These are phyloP conservation scores for Candida stauntonica DNA, from an alignment of 805 yeast species.

Conservation along the genomic window DNA sequence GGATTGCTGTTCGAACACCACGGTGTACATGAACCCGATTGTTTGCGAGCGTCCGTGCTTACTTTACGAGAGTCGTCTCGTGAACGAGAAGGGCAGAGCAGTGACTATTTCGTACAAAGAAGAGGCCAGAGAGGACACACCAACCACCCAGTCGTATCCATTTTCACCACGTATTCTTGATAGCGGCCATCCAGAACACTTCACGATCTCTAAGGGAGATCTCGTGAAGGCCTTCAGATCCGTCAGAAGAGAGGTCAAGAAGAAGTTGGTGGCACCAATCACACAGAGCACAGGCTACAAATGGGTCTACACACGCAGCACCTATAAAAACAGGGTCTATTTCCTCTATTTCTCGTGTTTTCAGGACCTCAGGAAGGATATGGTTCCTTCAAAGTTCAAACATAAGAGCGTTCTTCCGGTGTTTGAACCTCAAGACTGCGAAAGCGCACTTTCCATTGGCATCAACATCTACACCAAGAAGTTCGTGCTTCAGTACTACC, in stretches of 20 bases:
- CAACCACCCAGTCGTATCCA: conserved; percentile 23
- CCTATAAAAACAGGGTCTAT: conserved; percentile 21
- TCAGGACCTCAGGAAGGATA: conserved; percentile 22
- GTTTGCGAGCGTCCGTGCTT: conserved; percentile 22
- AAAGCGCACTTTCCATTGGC: conserved; percentile 19
- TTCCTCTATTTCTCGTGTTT: conserved; percentile 23
- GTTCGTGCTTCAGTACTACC: conserved; percentile 20
- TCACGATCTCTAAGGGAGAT: conserved; percentile 19
- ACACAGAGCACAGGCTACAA: conserved; percentile 23
- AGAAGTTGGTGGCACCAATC: conserved; percentile 18
- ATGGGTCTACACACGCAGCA: conserved; percentile 23
- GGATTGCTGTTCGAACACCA: conserved; percentile 20
- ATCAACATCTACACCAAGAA: conserved; percentile 23
- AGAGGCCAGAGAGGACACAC: conserved; percentile 14
- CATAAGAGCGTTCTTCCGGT: conserved; percentile 5
- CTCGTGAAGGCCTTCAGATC: conserved; percentile 19
- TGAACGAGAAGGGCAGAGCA: conserved; percentile 21
- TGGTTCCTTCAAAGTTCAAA: conserved; percentile 19
- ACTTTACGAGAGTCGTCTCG: conserved; percentile 19
- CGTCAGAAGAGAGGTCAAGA: conserved; percentile 20
- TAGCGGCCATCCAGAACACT: conserved; percentile 18
- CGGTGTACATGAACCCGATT: conserved; percentile 19
- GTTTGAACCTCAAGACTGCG: conserved; percentile 18
- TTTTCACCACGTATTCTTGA: conserved; percentile 18
- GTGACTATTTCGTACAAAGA: conserved; percentile 21